Conservation (phyloP, 306 rosid species). For the Cucurbita pepo region DNA sequence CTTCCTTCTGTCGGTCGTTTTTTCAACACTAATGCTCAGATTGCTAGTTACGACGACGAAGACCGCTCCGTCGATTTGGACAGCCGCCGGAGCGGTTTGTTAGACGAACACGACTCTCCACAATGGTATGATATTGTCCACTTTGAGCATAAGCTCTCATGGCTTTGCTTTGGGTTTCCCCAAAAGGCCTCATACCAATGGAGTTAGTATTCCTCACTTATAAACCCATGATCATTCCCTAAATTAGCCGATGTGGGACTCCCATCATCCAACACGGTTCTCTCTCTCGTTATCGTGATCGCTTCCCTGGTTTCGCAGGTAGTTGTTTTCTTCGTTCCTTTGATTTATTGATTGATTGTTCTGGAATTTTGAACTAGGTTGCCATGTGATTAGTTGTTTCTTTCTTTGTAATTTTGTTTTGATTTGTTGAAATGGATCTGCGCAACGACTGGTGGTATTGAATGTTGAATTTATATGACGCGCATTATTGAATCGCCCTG, state of each 20-base stretch:
- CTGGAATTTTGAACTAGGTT: too few relatives aligned
- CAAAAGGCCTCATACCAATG: too few relatives aligned
- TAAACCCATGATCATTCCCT: too few relatives aligned
- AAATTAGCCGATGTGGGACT: too few relatives aligned
- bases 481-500: too few relatives aligned
- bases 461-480: too few relatives aligned
- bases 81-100: constrained; percentile 3
- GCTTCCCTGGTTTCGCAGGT: constrained; percentile 17
- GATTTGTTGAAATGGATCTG: background rate
- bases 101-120: too few relatives aligned
- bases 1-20: constrained; percentile 22
- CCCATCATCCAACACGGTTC: too few relatives aligned
- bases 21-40: constrained; percentile 30
- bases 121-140: too few relatives aligned
- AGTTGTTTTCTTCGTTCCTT: background rate
- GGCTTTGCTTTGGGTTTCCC: too few relatives aligned
- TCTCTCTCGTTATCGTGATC: constrained; percentile 17
- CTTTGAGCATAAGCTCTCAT: too few relatives aligned
- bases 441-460: background rate
- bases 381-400: background rate
- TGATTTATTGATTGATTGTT: background rate
- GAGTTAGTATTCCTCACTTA: too few relatives aligned
- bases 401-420: background rate
- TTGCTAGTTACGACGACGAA: background rate
- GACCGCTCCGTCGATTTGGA: constrained; percentile 13